phyloP scores from a whole-genome alignment of 1,284 basidiomycete genomes.

The Pseudozyma tsukubaensis region DNA sequence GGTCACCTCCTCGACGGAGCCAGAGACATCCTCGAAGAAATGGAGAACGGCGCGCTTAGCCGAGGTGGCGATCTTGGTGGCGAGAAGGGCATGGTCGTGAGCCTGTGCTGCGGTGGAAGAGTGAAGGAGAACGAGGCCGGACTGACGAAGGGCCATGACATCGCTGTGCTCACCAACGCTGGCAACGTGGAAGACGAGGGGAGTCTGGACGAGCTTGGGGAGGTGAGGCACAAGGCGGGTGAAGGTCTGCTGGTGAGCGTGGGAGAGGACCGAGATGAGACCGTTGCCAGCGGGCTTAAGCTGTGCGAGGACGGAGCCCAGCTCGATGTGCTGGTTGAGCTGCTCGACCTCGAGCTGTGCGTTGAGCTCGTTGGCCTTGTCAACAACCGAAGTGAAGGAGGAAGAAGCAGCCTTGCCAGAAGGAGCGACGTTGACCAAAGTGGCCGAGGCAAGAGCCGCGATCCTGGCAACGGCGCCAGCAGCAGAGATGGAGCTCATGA shows the following conservation, averaged over 20 bases:
- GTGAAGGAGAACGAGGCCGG: constrained; percentile 75
- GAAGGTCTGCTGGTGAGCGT: constrained; percentile 52
- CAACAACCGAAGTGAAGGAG: constrained; percentile 35
- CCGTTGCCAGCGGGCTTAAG: constrained; percentile 47
- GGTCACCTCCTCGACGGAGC: constrained; percentile 66
- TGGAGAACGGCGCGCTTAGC: constrained; percentile 80
- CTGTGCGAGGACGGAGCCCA: constrained; percentile 48
- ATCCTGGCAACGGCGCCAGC: constrained; percentile 51
- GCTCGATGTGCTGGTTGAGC: constrained; percentile 50
- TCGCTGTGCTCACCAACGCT: constrained; percentile 74
- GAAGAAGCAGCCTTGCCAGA: constrained; percentile 38
- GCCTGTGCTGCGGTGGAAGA: constrained; percentile 77
- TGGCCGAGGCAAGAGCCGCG: constrained; percentile 45
- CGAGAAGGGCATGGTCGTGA: constrained; percentile 80
- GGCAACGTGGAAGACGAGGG: constrained; percentile 61
- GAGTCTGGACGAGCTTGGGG: constrained; percentile 53
- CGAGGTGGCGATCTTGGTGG: constrained; percentile 76
- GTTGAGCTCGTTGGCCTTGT: constrained; percentile 34
- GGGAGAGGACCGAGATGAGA: constrained; percentile 53
- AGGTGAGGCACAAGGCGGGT: constrained; percentile 64
- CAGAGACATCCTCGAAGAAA: constrained; percentile 74
- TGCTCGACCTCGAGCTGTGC: constrained; percentile 49
- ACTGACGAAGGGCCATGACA: constrained; percentile 74
- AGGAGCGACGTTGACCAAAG: constrained; percentile 45
- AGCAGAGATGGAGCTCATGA: constrained; percentile 48